Percentiles rank a stretch among this genome's conserved stretches.
Conservation (phyloP, 1,284 basidiomycete genomes). For the Cutaneotrichosporon sp. region DNA sequence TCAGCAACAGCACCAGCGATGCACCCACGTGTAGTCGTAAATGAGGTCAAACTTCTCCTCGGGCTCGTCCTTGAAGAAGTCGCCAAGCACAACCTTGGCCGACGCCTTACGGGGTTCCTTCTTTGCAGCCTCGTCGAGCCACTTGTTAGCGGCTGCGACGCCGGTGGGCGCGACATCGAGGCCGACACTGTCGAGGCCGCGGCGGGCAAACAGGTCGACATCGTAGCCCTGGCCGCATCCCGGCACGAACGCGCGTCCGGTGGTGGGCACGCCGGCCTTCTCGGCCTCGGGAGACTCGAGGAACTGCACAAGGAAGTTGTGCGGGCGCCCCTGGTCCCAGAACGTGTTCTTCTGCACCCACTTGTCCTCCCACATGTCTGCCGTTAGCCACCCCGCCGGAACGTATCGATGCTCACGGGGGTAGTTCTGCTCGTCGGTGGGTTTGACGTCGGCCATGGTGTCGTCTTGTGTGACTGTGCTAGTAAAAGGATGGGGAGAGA, state of each 20-base stretch:
- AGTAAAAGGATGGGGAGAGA: too few relatives aligned
- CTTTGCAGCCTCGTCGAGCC: conserved; percentile 19
- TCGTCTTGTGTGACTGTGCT: too few relatives aligned
- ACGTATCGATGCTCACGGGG: conserved; percentile 3
- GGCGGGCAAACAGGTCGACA: conserved; percentile 54
- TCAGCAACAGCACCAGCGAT: conserved; percentile 9
- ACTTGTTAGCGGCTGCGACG: conserved; percentile 54
- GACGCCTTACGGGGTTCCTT: conserved; percentile 16
- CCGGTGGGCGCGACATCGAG: conserved; percentile 59
- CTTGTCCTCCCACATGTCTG: conserved; percentile 23
- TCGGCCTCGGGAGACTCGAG: conserved; percentile 50
- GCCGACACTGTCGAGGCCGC: conserved; percentile 54
- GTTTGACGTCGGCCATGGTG: conserved; percentile 1
- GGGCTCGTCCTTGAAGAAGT: conserved; percentile 56
- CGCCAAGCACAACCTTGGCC: conserved; percentile 46
- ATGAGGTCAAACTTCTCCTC: conserved; percentile 55
- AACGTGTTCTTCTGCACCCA: conserved; percentile 40
- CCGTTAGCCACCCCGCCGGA: background rate
- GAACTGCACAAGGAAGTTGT: conserved; percentile 57
- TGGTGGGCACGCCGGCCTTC: conserved; percentile 52
- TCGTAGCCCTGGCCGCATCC: conserved; percentile 74
- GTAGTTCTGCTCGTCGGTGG: conserved; percentile 14
- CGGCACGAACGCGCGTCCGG: conserved; percentile 61
- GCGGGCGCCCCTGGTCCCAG: conserved; percentile 59
- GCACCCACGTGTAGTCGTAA: conserved; percentile 64